These are phyloP conservation scores for Centrapalus pauciflorus DNA, from an alignment of 129 eudicot genomes.

Conservation along the genomic window DNA sequence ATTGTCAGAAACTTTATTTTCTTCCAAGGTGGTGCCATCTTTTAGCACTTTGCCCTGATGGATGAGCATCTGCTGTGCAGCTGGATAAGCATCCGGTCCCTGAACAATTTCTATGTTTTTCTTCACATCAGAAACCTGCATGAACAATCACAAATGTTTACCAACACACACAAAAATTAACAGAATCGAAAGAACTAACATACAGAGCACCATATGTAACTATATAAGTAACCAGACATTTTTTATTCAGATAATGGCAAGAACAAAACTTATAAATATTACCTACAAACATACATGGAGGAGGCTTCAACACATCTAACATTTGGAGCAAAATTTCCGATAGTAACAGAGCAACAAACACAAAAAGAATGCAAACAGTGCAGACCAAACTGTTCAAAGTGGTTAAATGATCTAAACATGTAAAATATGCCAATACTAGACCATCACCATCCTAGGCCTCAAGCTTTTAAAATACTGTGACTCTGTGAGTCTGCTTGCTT, in stretches of 20 bases:
- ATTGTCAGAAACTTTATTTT: slow-evolving; percentile 63
- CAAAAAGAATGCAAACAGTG: no score
- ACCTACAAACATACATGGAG: background rate
- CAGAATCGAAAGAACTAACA: no score
- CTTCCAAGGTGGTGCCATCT: slow-evolving; percentile 74
- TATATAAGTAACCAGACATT: background rate
- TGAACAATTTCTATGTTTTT: slow-evolving; percentile 61
- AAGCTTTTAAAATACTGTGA: no score
- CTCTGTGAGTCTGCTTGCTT: no score
- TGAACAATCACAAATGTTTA: background rate
- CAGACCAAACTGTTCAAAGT: no score
- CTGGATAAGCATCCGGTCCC: slow-evolving; percentile 69
- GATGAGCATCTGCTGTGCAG: slow-evolving; percentile 70
- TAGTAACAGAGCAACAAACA: no score
- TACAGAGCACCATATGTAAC: background rate
- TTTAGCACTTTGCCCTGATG: slow-evolving; percentile 80
- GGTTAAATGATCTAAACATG: no score
- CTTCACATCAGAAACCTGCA: slow-evolving; percentile 75
- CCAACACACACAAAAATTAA: background rate
- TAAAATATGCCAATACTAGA: no score
- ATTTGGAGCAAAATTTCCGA: background rate
- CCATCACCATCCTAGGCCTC: no score
- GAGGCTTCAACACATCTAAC: background rate
- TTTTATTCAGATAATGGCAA: background rate
- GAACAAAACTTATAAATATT: background rate